Evolutionary conservation across 306 rosid species (phyloP).

Genomic region (Luffa acutangula): DNA sequence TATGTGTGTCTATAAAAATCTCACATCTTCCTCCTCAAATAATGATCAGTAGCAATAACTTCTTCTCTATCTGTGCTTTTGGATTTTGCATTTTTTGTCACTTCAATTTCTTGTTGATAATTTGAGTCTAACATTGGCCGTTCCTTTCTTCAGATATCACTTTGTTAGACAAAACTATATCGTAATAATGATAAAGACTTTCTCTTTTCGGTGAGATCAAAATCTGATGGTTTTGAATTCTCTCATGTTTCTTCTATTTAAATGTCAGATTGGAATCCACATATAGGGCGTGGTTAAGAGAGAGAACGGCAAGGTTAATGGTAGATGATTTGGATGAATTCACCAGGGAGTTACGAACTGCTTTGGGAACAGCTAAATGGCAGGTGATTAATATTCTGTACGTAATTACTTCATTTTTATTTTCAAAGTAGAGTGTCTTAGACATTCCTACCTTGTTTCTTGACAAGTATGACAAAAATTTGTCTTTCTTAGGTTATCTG

Average conservation of each 20-base stretch:
- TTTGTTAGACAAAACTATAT: not conserved
- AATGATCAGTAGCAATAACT: not conserved
- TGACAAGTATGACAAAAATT: not conserved
- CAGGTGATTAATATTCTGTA: conserved; percentile 39
- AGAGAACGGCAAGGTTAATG: conserved; percentile 45
- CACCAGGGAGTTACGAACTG: conserved; percentile 80
- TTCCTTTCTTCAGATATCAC: not conserved
- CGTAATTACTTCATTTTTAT: not conserved
- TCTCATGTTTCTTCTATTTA: not conserved
- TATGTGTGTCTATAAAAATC: not conserved
- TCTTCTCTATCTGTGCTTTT: not conserved
- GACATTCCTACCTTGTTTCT: not conserved
- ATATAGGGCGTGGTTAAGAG: conserved; percentile 64
- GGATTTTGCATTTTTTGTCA: not conserved
- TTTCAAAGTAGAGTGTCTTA: not conserved
- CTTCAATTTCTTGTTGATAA: not conserved
- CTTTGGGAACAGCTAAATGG: conserved; percentile 97
- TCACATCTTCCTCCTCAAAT: not conserved
- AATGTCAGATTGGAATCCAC: conserved; percentile 80
- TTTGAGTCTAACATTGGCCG: not conserved
- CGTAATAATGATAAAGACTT: not conserved
- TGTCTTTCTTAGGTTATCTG: not conserved
- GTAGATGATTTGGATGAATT: conserved; percentile 47
- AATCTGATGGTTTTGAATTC: conserved; percentile 7
- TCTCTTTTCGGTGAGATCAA: not conserved